phyloP scores from a whole-genome alignment of 139 green algal species.

The Haematococcus sp. region DNA sequence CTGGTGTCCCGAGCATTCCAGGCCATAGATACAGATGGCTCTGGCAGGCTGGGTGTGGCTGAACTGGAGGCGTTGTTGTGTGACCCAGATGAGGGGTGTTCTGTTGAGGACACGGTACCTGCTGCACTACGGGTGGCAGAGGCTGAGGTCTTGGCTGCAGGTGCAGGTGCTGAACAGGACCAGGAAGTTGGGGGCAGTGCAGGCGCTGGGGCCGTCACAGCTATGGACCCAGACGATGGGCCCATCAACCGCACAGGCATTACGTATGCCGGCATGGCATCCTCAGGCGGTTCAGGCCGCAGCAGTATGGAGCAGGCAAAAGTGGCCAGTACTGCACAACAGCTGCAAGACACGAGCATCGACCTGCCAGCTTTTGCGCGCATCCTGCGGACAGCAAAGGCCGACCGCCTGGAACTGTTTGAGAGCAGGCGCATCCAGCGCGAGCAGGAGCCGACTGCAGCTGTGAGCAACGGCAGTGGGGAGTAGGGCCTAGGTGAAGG shows the following conservation, averaged over 20 bases:
- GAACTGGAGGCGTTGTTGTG: slow-evolving; percentile 9
- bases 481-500: no score
- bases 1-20: slow-evolving; percentile 3
- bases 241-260: no score
- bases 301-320: no score
- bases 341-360: background rate
- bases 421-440: slow-evolving; percentile 12
- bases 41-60: background rate
- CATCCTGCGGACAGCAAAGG: background rate
- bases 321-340: no score
- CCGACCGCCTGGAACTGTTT: slow-evolving; percentile 21
- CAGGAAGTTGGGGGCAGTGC: background rate
- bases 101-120: slow-evolving; percentile 43
- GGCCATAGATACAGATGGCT: background rate
- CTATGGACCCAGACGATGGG: no score
- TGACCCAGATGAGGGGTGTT: background rate
- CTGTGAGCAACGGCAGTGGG: no score
- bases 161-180: background rate
- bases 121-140: slow-evolving; percentile 53
- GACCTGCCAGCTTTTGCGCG: slow-evolving; percentile 9
- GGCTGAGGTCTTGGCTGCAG: slow-evolving; percentile 12
- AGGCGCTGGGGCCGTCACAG: background rate
- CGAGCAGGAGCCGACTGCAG: no score
- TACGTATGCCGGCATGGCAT: no score
- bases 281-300: no score